These are phyloP conservation scores for Termitomyces sp. DNA, from an alignment of 768 basidiomycete genomes.

Conservation along the genomic window DNA sequence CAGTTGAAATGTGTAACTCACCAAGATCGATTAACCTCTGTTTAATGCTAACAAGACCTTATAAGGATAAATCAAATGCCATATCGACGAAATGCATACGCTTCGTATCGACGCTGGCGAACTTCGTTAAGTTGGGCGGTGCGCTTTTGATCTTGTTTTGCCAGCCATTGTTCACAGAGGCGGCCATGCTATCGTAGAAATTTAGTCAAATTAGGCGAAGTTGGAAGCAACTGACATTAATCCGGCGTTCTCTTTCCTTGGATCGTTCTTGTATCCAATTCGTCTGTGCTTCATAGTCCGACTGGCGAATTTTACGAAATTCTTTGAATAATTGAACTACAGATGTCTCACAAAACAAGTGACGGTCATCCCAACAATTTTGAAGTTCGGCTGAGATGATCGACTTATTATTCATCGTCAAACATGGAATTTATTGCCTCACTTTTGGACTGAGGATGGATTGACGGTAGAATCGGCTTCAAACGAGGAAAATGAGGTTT, in stretches of 20 bases:
- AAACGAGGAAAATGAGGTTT: too few species aligned
- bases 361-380: too few species aligned
- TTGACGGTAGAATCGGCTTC: too few species aligned
- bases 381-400: too few species aligned
- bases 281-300: too few species aligned
- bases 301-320: too few species aligned
- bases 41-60: not conserved
- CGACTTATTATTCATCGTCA: too few species aligned
- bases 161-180: not conserved
- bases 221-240: not conserved
- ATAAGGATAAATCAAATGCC: not conserved
- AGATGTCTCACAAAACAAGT: too few species aligned
- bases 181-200: not conserved
- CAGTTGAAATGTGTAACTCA: not conserved
- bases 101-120: not conserved
- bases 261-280: not conserved
- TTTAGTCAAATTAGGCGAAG: too few species aligned
- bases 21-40: not conserved
- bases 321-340: too few species aligned
- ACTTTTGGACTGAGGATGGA: too few species aligned
- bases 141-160: not conserved
- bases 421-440: too few species aligned
- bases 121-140: not conserved
- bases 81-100: not conserved
- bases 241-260: not conserved